Evolutionary conservation across 2,329 filamentous ascomycete genomes (phyloP).

Genomic region (Phaeosphaeria sp.): DNA sequence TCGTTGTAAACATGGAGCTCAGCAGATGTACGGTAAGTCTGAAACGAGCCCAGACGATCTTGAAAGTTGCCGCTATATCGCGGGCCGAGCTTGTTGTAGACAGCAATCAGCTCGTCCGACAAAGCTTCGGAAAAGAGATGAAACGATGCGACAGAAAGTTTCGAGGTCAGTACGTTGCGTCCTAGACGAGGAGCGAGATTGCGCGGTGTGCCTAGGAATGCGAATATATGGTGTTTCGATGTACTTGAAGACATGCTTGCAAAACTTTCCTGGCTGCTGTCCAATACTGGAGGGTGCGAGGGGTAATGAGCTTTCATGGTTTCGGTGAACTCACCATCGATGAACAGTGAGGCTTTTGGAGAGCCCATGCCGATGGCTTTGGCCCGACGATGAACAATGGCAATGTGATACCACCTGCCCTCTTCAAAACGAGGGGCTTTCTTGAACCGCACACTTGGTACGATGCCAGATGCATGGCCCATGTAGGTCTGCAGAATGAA

Average conservation of each 20-base stretch:
- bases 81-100: conserved; percentile 87
- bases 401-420: conserved; percentile 90
- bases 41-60: conserved; percentile 92
- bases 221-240: conserved; percentile 77
- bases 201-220: conserved; percentile 90
- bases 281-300: conserved; percentile 70
- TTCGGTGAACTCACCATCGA: conserved; percentile 93
- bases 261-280: conserved; percentile 71
- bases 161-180: conserved; percentile 74
- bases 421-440: conserved; percentile 80
- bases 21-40: conserved; percentile 94
- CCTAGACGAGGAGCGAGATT: conserved; percentile 82
- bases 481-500: conserved; percentile 97
- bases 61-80: conserved; percentile 96
- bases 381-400: conserved; percentile 81
- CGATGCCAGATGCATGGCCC: conserved; percentile 66
- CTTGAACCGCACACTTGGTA: conserved; percentile 93
- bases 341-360: conserved; percentile 85
- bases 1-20: conserved; percentile 91
- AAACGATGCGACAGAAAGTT: conserved; percentile 88
- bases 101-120: conserved; percentile 89
- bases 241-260: conserved; percentile 67
- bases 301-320: conserved; percentile 91
- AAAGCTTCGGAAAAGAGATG: conserved; percentile 87
- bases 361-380: conserved; percentile 70